Evolutionary conservation across 1,284 basidiomycete genomes (phyloP).

Genomic region (Heterobasidion irregulare): DNA sequence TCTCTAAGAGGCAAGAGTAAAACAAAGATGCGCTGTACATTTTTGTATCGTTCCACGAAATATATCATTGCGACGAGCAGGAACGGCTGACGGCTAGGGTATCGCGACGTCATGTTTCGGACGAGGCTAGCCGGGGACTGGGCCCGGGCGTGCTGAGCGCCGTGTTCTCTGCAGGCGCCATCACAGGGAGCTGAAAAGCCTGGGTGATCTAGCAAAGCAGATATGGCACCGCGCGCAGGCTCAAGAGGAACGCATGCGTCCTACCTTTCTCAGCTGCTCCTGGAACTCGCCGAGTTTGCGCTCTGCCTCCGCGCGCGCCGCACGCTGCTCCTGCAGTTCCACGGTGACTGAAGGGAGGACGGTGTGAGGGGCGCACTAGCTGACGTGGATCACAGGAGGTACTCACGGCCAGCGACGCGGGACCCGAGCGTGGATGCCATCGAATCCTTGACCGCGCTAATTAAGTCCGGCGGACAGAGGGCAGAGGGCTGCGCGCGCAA

Average conservation of each 20-base stretch:
- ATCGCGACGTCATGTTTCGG: background rate
- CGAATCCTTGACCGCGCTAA: conserved; percentile 9
- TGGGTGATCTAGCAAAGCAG: conserved; percentile 10
- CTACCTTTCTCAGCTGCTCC: conserved; percentile 13
- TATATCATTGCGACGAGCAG: background rate
- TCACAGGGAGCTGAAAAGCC: conserved; percentile 10
- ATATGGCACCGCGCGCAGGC: background rate
- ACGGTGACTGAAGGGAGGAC: conserved; percentile 5
- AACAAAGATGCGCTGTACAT: too few species aligned
- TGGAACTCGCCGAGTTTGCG: conserved; percentile 12
- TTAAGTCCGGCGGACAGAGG: conserved; percentile 6
- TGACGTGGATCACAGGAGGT: background rate
- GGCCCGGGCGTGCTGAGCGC: conserved; percentile 7
- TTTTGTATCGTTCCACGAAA: background rate
- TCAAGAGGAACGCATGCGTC: background rate
- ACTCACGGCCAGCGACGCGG: conserved; percentile 9
- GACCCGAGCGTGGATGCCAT: conserved; percentile 7
- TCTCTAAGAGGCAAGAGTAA: too few species aligned
- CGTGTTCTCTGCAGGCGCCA: conserved; percentile 2
- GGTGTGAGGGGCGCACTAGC: background rate
- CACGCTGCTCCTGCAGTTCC: conserved; percentile 12
- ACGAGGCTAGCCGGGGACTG: conserved; percentile 9
- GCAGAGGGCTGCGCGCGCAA: conserved; percentile 1
- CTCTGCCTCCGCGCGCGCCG: conserved; percentile 11
- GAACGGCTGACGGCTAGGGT: background rate